Percentiles rank a stretch among this genome's conserved stretches.
phyloP scores from a whole-genome alignment of 257 asterid genomes.

The Capsicum chinense region DNA sequence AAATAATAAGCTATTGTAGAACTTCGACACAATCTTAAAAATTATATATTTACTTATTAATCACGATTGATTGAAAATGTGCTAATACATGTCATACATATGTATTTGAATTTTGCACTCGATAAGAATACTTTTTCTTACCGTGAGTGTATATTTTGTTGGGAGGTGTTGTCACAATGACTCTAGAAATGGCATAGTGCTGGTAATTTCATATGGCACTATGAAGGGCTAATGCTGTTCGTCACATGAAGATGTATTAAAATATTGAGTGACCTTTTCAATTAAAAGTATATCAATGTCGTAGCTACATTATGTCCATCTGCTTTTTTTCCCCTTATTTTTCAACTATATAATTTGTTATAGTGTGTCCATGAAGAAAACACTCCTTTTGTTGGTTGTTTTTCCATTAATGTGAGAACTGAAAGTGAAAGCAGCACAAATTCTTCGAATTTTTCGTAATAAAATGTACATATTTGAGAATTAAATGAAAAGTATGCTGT shows the following conservation, averaged over 20 bases:
- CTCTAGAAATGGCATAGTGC: conserved; percentile 31
- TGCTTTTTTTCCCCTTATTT: neutral
- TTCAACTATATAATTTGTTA: neutral
- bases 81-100: neutral
- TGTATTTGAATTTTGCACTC: too few relatives aligned
- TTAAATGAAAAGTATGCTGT: neutral
- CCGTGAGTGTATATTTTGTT: neutral
- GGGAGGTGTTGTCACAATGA: conserved; percentile 39
- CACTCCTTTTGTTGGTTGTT: neutral
- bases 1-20: neutral
- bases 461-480: neutral
- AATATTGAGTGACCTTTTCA: neutral
- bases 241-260: neutral
- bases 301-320: neutral
- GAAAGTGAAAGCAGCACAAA: neutral
- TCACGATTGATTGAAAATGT: too few relatives aligned
- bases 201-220: conserved; percentile 12
- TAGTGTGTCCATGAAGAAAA: neutral
- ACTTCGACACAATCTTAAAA: too few relatives aligned
- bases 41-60: too few relatives aligned
- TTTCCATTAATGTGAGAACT: neutral
- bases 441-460: neutral
- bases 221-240: neutral
- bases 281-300: neutral
- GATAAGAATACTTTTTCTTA: neutral